Evolutionary conservation across 345 rosid species (phyloP).

Genomic region (Eucalyptus cladocalyx): DNA sequence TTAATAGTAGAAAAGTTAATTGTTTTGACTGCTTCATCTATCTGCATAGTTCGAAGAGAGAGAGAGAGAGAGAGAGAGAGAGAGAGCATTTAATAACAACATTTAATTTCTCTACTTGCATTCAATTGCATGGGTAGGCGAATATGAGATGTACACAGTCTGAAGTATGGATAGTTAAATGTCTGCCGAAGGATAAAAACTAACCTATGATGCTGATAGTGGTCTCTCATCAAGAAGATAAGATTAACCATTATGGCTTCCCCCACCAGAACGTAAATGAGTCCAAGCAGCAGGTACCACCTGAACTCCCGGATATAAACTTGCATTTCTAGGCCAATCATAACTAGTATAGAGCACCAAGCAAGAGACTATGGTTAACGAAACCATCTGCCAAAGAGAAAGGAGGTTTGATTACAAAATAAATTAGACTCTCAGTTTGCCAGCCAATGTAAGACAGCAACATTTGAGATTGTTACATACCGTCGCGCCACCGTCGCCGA

Average conservation of each 20-base stretch:
- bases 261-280: slow-evolving; percentile 74
- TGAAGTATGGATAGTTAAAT: background rate
- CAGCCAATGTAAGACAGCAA: background rate
- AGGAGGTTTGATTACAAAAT: background rate
- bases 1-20: background rate
- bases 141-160: background rate
- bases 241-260: slow-evolving; percentile 75
- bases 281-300: slow-evolving; percentile 80
- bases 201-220: slow-evolving; percentile 27
- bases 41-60: background rate
- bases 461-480: background rate
- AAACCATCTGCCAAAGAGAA: slow-evolving; percentile 30
- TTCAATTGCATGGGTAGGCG: background rate
- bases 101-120: background rate
- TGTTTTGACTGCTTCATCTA: background rate
- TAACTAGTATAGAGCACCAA: slow-evolving; percentile 75
- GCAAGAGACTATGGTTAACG: slow-evolving; percentile 48
- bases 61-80: no score
- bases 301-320: slow-evolving; percentile 60
- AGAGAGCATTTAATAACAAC: background rate
- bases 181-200: background rate
- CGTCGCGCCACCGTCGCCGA: no score
- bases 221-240: slow-evolving; percentile 39
- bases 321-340: slow-evolving; percentile 62
- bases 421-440: background rate